Base-by-base conservation (phyloP, 1,139 yeast genomes). In the Geotrichum klebahnii region DNA sequence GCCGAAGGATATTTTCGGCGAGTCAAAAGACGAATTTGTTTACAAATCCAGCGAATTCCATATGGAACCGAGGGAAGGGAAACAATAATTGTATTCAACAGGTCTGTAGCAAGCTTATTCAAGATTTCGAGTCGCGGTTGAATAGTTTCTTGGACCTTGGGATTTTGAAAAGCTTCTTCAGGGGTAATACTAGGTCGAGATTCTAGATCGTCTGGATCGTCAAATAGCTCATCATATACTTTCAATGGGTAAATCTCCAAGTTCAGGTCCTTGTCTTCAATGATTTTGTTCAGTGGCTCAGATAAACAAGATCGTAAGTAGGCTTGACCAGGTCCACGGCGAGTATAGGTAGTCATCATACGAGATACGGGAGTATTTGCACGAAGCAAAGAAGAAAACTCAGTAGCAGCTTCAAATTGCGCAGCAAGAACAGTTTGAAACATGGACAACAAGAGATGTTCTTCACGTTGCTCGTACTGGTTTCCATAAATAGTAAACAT, bases 21-120 rank as follows among this genome's bases (percentile, higher is more conserved):
- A 0, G 92, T 90, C 28, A 84, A 74, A 16, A 72, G 69, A 54
- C 81, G 78, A 35, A 92, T 86, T 45, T 81, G 82, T 46, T 81
- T 77, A 60, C 96, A 84, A 37, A 90, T 81, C 67, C 79, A 78
- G 52, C 81, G 78, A 55, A 92, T 78, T 19, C 92, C 89, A 16
- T 73, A 69, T 0, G 97, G 97, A 46, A 89, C 78, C 23, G 62
- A 56, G 2, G 74, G 73, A 14, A 77, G 67, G 0, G 94, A 82
- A 9, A 68, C 61, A 12, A 78, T 74, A 43, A 92, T 82, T 4
- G 77, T 72, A 53, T 80, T 80, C 4, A 88, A 80, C 40, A 90
- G 69, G 57, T 73, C 73, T 20, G 67, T 74, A 57, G 90, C 74
- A 57, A 81, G 79, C 31, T 71, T 69, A 67, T 32, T 76, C 58